Evolutionary conservation across 805 yeast genomes (phyloP).

Genomic region (Candida schatavii): DNA sequence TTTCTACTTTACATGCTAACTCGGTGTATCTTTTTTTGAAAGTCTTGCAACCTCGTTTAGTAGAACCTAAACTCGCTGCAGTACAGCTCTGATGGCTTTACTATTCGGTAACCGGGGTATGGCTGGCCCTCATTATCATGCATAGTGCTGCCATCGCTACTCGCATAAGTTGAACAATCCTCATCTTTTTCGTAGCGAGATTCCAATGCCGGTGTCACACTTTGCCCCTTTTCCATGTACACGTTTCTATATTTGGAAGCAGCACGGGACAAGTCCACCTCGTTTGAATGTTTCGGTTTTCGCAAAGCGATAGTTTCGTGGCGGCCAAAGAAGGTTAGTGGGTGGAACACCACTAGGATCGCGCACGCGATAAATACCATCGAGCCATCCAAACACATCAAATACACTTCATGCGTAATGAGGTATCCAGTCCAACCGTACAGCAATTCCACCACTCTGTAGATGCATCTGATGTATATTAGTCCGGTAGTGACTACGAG

Average conservation of each 20-base stretch:
- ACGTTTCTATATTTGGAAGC: too few relatives aligned
- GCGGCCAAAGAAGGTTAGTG: constrained; percentile 58
- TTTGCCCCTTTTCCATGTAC: too few relatives aligned
- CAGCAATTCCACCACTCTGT: constrained; percentile 68
- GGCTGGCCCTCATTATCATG: too few relatives aligned
- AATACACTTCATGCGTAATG: constrained; percentile 45
- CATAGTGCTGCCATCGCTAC: too few relatives aligned
- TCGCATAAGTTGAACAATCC: too few relatives aligned
- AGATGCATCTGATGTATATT: constrained; percentile 65
- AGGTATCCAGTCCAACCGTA: constrained; percentile 72
- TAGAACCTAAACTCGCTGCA: not conserved
- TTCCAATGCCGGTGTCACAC: too few relatives aligned
- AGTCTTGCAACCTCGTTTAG: too few relatives aligned
- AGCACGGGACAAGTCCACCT: too few relatives aligned
- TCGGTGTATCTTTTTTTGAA: too few relatives aligned
- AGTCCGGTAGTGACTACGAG: constrained; percentile 48
- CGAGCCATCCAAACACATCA: constrained; percentile 33
- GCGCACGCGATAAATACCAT: constrained; percentile 24
- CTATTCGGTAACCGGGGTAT: not conserved
- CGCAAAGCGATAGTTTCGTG: constrained; percentile 22
- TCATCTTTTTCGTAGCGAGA: too few relatives aligned
- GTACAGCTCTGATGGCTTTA: not conserved
- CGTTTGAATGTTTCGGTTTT: too few relatives aligned
- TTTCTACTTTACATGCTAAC: too few relatives aligned
- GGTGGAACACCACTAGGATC: constrained; percentile 47